Base-by-base conservation (phyloP, 345 rosid genomes). In the Euphorbia pulcherrima region DNA sequence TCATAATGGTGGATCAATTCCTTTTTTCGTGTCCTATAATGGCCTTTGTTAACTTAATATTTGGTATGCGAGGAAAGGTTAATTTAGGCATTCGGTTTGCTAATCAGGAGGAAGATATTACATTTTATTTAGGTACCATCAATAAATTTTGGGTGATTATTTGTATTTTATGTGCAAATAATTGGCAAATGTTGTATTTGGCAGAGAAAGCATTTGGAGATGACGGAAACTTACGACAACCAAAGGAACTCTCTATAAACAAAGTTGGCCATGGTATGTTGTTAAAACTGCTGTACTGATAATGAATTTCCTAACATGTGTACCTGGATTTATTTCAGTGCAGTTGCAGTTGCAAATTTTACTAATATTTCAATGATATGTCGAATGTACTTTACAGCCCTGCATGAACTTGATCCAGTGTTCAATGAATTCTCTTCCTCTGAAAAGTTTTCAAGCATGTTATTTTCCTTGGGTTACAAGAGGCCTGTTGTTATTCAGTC, bases 261-360 rank as follows among this genome's bases (percentile, higher is more conserved):
- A 95, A 95, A 90, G 97, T 88, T 74, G 99, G 97, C 10, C 97
- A 95, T 61, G 92, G 97, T 95, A 89, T 67, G 75, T 72, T 70
- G 44, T 58, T 44, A 1, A 59, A 27, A 6, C 6, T 55, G 54
- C 24, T 14, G 9, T n/a, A 27, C 27, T 65, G 47, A 5, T 65
- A 14, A 30, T 46, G 5, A 52, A 44, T 20, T 16, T 70, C 48
- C 14, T 20, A 20, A 28, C 18, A 23, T 68, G 50, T 65, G 63
- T 65, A 56, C 53, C 55, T 68, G 62, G 65, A 13, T 11, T 18
- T 57, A 33, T 46, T 18, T 58, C 23, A 53, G 3, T 6, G 6
- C 26, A 47, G 50, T 56, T 54, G 37, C 10, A 7, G 20, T 21
- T 3, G 27, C 50, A 21, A 29, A 60, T 44, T 50, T 26, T 37